Conservation (phyloP, 305 asterid species). For the Fraxinus sp. region DNA sequence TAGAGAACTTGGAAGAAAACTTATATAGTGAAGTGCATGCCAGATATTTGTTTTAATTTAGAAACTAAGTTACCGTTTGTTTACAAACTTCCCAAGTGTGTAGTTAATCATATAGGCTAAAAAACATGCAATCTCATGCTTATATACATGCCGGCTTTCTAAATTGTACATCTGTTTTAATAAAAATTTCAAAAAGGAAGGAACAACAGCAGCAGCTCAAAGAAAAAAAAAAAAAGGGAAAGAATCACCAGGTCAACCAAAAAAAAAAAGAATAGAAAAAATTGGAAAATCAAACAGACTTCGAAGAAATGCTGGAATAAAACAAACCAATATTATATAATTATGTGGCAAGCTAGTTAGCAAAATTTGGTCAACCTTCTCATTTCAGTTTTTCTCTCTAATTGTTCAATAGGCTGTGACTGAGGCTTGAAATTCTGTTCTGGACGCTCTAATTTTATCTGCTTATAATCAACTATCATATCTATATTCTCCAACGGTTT, state of each 20-base stretch:
- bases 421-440: slow-evolving; percentile 72
- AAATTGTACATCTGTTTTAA: not conserved
- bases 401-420: slow-evolving; percentile 52
- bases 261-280: not conserved
- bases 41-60: not conserved
- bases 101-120: not conserved
- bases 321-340: not conserved
- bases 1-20: not conserved
- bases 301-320: not conserved
- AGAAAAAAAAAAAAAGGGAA: not conserved
- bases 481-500: slow-evolving; percentile 67
- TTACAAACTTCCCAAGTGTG: not conserved
- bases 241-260: not conserved
- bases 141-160: not conserved
- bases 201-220: not conserved
- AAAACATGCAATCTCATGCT: slow-evolving; percentile 4
- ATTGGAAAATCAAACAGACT: not conserved
- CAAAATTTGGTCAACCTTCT: slow-evolving; percentile 46
- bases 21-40: not conserved
- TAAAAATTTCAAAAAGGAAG: not conserved
- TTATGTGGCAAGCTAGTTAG: not conserved
- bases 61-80: not conserved
- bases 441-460: slow-evolving; percentile 65
- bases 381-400: slow-evolving; percentile 45
- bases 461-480: slow-evolving; percentile 42